phyloP scores from a whole-genome alignment of 1,284 basidiomycete species.

The Sutorius eximius region DNA sequence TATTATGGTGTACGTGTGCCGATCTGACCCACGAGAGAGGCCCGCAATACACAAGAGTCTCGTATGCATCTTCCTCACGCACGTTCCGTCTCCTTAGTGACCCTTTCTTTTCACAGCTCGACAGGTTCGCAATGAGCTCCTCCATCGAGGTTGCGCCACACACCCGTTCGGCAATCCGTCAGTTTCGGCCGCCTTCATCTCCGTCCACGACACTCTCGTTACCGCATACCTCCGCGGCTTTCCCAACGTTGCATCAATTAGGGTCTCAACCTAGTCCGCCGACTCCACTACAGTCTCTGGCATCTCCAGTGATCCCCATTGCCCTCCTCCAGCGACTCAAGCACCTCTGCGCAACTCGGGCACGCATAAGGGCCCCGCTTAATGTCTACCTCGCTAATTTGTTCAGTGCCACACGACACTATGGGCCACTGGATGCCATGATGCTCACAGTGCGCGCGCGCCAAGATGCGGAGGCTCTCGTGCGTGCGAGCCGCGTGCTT shows the following conservation, averaged over 20 bases:
- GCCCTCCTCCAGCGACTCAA: constrained; percentile 38
- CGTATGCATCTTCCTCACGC: constrained; percentile 41
- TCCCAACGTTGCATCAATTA: constrained; percentile 17
- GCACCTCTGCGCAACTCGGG: constrained; percentile 40
- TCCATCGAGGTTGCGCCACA: constrained; percentile 48
- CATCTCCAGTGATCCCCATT: constrained; percentile 36
- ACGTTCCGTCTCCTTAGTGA: not conserved
- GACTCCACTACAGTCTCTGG: constrained; percentile 19
- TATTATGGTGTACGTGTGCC: constrained; percentile 70
- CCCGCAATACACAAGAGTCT: constrained; percentile 63
- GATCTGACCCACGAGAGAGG: constrained; percentile 57
- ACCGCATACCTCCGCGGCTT: constrained; percentile 28
- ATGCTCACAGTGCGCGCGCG: constrained; percentile 60
- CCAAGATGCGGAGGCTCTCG: constrained; percentile 59
- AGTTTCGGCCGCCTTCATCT: constrained; percentile 35
- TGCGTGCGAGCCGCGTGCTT: constrained; percentile 63
- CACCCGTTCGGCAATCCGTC: constrained; percentile 38
- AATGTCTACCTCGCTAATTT: constrained; percentile 68
- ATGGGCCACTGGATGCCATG: constrained; percentile 66
- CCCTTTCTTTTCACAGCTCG: constrained; percentile 48
- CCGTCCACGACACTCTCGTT: constrained; percentile 23
- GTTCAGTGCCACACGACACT: constrained; percentile 69
- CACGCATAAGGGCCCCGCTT: constrained; percentile 48
- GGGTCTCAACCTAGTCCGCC: constrained; percentile 17
- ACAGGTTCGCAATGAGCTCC: constrained; percentile 74